These are phyloP conservation scores for Ceratocystis ficicola DNA, from an alignment of 2,329 filamentous ascomycete genomes.

Conservation along the genomic window DNA sequence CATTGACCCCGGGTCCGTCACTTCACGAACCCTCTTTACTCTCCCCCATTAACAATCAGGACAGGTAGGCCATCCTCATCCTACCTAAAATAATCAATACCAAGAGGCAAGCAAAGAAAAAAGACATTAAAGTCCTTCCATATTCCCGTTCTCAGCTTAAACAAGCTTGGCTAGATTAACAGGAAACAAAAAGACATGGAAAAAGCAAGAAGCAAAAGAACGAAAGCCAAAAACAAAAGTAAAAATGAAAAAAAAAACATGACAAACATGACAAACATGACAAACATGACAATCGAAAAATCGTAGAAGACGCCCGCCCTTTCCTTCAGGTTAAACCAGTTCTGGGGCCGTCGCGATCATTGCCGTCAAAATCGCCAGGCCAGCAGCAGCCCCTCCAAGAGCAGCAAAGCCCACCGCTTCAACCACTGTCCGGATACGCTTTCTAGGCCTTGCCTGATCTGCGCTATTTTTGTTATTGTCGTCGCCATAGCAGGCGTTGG, in stretches of 20 bases:
- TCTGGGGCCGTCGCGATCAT: slow-evolving; percentile 33
- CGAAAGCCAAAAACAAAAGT: background rate
- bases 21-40: too few relatives aligned
- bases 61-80: too few relatives aligned
- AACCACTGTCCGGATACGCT: slow-evolving; percentile 27
- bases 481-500: background rate
- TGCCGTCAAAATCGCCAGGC: slow-evolving; percentile 30
- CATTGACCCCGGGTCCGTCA: too few relatives aligned
- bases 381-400: slow-evolving; percentile 30
- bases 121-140: too few relatives aligned
- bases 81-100: too few relatives aligned
- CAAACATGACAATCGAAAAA: background rate
- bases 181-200: too few relatives aligned
- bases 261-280: background rate
- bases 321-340: slow-evolving; percentile 24
- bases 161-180: too few relatives aligned
- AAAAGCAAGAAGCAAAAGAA: background rate
- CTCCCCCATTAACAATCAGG: too few relatives aligned
- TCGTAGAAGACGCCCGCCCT: background rate
- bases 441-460: slow-evolving; percentile 23
- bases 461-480: background rate
- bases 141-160: too few relatives aligned
- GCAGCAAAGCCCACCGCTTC: slow-evolving; percentile 31
- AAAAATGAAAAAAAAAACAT: background rate
- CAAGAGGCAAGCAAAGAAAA: too few relatives aligned